A percentile compares a stretch with the other conserved stretches of the same genome.
phyloP scores from a whole-genome alignment of 78 protist genomes.

The Guillardia theta region DNA sequence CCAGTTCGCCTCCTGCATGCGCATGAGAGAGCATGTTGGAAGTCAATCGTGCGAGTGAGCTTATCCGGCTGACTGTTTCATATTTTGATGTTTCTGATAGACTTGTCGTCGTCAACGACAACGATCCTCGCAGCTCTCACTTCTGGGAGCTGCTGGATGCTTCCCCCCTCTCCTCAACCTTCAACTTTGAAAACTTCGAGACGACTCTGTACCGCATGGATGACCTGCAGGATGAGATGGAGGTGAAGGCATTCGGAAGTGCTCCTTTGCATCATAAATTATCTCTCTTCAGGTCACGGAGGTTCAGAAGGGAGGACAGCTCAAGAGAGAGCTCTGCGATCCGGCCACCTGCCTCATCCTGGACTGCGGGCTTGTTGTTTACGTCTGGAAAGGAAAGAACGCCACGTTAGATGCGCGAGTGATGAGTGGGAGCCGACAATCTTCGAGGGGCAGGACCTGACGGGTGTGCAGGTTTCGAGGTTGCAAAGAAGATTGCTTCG shows the following conservation, averaged over 20 bases:
- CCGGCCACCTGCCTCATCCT: neutral
- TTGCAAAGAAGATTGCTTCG: too few relatives aligned
- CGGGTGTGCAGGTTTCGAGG: too few relatives aligned
- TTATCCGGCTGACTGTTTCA: too few relatives aligned
- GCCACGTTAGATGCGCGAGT: neutral
- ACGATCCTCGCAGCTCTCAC: too few relatives aligned
- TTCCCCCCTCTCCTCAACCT: neutral
- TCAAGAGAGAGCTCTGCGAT: neutral
- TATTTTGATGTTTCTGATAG: too few relatives aligned
- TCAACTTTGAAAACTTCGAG: neutral
- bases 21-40: too few relatives aligned
- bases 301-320: neutral
- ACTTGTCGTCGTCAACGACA: too few relatives aligned
- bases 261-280: neutral
- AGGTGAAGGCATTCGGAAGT: neutral
- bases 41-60: too few relatives aligned
- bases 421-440: too few relatives aligned
- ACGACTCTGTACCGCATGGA: neutral
- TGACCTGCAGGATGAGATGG: constrained; percentile 2
- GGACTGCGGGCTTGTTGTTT: neutral
- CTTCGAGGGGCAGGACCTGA: too few relatives aligned
- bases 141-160: neutral
- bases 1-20: too few relatives aligned
- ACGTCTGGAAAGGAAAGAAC: neutral
- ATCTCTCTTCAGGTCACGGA: neutral